These are phyloP conservation scores for Microdochium trichocladiopsis DNA, from an alignment of 2,329 filamentous ascomycete genomes.

Conservation along the genomic window DNA sequence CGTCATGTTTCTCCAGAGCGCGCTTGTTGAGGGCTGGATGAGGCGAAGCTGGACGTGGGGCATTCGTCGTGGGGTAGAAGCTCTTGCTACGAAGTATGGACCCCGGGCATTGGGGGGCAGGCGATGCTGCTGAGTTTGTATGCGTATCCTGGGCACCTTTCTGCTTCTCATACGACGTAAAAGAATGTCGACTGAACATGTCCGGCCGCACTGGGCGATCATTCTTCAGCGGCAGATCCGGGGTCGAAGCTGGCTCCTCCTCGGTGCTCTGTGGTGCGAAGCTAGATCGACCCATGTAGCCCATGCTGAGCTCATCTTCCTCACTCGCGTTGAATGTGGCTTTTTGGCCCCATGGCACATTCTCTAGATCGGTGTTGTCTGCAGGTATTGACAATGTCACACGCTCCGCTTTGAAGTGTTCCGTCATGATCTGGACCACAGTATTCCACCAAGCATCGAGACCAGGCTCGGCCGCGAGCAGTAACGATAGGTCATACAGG, in stretches of 20 bases:
- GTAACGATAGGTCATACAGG: constrained; percentile 77
- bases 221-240: constrained; percentile 14
- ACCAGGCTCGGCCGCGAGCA: constrained; percentile 77
- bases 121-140: constrained; percentile 15
- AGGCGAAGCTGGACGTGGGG: constrained; percentile 10
- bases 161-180: constrained; percentile 52
- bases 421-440: constrained; percentile 75
- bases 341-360: constrained; percentile 96
- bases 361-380: constrained; percentile 88
- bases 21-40: constrained; percentile 35
- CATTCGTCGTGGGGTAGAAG: constrained; percentile 32
- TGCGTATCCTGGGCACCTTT: constrained; percentile 27
- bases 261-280: neutral
- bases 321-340: constrained; percentile 72
- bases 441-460: constrained; percentile 89
- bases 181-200: constrained; percentile 52
- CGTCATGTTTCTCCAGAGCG: constrained; percentile 46
- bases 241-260: constrained; percentile 20
- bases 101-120: constrained; percentile 30
- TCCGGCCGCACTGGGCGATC: constrained; percentile 33
- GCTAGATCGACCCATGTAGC: constrained; percentile 48
- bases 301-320: constrained; percentile 54
- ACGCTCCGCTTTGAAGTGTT: constrained; percentile 77
- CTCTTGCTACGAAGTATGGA: constrained; percentile 47
- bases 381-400: constrained; percentile 82